These are phyloP conservation scores for Coemansia sp. DNA, from an alignment of 192 early-diverging fungal genomes.

Conservation along the genomic window DNA sequence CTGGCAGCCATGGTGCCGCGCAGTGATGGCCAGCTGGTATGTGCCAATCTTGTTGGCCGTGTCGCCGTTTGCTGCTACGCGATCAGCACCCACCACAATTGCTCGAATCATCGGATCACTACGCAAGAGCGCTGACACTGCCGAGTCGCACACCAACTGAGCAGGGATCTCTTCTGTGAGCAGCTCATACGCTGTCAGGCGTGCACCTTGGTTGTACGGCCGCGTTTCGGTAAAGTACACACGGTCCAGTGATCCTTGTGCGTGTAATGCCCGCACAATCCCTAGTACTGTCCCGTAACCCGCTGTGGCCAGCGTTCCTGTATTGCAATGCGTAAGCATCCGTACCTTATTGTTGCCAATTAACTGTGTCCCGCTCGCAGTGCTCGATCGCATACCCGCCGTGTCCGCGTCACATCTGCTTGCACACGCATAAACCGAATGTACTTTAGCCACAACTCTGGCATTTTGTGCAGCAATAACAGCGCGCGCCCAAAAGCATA, in stretches of 20 bases:
- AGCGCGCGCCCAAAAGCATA: conserved; percentile 85
- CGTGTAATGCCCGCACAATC: conserved; percentile 79
- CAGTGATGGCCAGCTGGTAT: conserved; percentile 94
- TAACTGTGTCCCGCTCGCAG: no score
- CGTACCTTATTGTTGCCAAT: no score
- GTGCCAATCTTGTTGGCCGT: conserved; percentile 99
- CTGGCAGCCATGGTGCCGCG: conserved; percentile 73
- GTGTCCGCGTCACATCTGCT: conserved; percentile 64
- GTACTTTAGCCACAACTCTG: conserved; percentile 88
- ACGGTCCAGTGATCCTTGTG: conserved; percentile 59
- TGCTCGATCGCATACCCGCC: conserved; percentile 89
- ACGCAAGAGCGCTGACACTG: conserved; percentile 80
- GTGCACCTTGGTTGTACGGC: conserved; percentile 97
- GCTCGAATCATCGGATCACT: conserved; percentile 66
- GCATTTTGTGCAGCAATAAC: conserved; percentile 93
- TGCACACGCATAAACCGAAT: conserved; percentile 65
- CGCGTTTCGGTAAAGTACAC: conserved; percentile 95
- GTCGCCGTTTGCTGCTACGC: conserved; percentile 95
- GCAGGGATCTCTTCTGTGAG: conserved; percentile 88
- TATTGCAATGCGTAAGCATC: conserved; percentile 99
- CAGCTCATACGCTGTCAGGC: conserved; percentile 94
- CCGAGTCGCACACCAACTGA: conserved; percentile 88
- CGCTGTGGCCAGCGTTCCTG: conserved; percentile 82
- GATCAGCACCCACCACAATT: conserved; percentile 94
- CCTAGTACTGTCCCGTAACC: conserved; percentile 93